Evolutionary conservation across 2,329 filamentous ascomycete species (phyloP).

Genomic region (Didymella lethalis): DNA sequence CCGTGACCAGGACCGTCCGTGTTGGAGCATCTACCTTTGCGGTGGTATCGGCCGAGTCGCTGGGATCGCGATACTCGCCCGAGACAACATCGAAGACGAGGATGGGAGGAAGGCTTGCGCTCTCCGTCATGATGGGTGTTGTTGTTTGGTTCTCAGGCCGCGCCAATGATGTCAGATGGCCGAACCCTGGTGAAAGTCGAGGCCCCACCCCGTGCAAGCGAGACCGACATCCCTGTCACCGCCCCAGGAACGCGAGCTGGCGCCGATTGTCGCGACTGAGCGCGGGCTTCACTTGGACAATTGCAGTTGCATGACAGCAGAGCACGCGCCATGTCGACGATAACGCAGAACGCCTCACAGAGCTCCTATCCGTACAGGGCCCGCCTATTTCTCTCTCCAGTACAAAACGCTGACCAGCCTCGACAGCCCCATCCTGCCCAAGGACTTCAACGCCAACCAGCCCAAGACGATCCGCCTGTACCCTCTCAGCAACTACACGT

Average conservation of each 20-base stretch:
- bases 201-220: background rate
- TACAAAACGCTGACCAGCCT: conserved; percentile 11
- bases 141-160: background rate
- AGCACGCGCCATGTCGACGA: conserved; percentile 74
- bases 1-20: conserved; percentile 76
- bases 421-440: conserved; percentile 74
- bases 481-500: conserved; percentile 97
- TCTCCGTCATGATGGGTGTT: conserved; percentile 7
- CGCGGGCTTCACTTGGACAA: conserved; percentile 7
- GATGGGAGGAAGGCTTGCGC: conserved; percentile 9
- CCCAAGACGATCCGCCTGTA: conserved; percentile 89
- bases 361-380: conserved; percentile 70
- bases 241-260: conserved; percentile 16
- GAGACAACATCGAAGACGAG: conserved; percentile 19
- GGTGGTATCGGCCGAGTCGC: conserved; percentile 13
- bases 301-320: background rate
- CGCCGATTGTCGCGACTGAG: conserved; percentile 23
- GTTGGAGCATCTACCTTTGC: conserved; percentile 37
- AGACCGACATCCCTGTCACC: conserved; percentile 14
- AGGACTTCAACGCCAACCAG: conserved; percentile 87
- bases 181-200: conserved; percentile 12
- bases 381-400: background rate
- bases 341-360: conserved; percentile 77
- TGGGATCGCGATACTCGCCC: conserved; percentile 19
- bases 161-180: conserved; percentile 16